These are phyloP conservation scores for Didymella pinodella DNA, from an alignment of 2,329 filamentous ascomycete species.

Conservation along the genomic window DNA sequence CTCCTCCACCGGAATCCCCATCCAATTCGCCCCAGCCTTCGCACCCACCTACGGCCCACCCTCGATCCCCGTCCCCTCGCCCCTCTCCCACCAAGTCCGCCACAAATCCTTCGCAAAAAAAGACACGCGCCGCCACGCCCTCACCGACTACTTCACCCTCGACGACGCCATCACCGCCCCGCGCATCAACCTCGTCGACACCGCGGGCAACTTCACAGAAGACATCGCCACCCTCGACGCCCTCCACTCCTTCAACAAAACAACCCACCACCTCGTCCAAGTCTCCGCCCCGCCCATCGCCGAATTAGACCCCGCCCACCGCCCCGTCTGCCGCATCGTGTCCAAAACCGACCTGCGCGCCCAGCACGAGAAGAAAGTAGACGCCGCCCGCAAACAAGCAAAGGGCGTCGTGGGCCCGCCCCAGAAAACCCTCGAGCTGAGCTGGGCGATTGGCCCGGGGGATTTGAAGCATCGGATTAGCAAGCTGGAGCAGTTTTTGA, in stretches of 20 bases:
- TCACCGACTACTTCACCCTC: constrained; percentile 53
- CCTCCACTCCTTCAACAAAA: constrained; percentile 58
- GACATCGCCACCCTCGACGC: constrained; percentile 45
- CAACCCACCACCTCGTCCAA: constrained; percentile 61
- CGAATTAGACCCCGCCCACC: constrained; percentile 51
- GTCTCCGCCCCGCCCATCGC: constrained; percentile 48
- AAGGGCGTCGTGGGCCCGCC: constrained; percentile 42
- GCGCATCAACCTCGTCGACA: constrained; percentile 56
- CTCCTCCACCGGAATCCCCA: constrained; percentile 25
- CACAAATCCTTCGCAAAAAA: constrained; percentile 35
- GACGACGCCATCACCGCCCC: constrained; percentile 60
- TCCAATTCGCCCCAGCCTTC: constrained; percentile 32
- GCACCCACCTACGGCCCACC: constrained; percentile 19
- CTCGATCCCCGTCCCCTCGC: constrained; percentile 9
- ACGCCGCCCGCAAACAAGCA: constrained; percentile 52
- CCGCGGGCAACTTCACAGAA: constrained; percentile 47
- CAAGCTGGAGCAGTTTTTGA: constrained; percentile 71
- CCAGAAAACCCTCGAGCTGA: constrained; percentile 83
- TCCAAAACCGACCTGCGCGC: constrained; percentile 62
- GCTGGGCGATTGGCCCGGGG: constrained; percentile 82
- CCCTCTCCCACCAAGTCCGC: constrained; percentile 27
- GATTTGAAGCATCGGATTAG: constrained; percentile 69
- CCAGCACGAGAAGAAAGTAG: constrained; percentile 58
- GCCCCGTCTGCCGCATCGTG: constrained; percentile 75
- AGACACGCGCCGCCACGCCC: constrained; percentile 46